Evolutionary conservation across 164 flowering plant species (phyloP), one percentile per base, ranked within the genome.

Genomic region (Houttuynia cordata): DNA sequence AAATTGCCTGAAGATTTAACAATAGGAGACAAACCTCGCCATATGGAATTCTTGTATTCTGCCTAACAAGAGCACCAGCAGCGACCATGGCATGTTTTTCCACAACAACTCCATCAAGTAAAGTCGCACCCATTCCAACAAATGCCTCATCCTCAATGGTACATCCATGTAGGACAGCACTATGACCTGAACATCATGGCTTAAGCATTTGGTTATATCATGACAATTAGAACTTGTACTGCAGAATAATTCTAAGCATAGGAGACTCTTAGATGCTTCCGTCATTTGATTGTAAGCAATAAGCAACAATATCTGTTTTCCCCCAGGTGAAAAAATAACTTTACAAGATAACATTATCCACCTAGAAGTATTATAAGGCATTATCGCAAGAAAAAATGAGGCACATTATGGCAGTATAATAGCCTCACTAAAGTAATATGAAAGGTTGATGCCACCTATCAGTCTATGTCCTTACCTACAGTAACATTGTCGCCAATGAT

Each of bases 31-130:
- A 67, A 67, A 88, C 97, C 94, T 91, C 96, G 34, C 96, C 92
- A 73, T 62, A 57, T 25, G 94, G 97, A 67, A 91, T 81, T 77
- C 79, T 79, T 0, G 94, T 84, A 65, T 88, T 83, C 77, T 88
- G 97, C 70, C 88, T 83, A 58, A 91, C 93, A 66, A 91, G 96
- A 57, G 97, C 80, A 51, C 97, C 97, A 63, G 94, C 96, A 77
- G 96, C 96, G 70, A 91, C 96, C 96, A 91, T 91, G 59, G 79
- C 81, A 75, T 91, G 75, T 71, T 84, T 91, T 75, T 91, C 96
- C 47, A 91, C 96, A 69, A 83, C 76, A 24, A 80, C 93, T 51
- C 96, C 97, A 72, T 91, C 97, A 63, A 91, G 97, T 56, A 91
- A 71, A 56, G 79, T 79, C 9, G 97, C 96, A 54, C 96, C 93